Evolutionary conservation across 2,329 filamentous ascomycete species (phyloP), one percentile per base, ranked within the genome.

Genomic region (Colletotrichum sp.): DNA sequence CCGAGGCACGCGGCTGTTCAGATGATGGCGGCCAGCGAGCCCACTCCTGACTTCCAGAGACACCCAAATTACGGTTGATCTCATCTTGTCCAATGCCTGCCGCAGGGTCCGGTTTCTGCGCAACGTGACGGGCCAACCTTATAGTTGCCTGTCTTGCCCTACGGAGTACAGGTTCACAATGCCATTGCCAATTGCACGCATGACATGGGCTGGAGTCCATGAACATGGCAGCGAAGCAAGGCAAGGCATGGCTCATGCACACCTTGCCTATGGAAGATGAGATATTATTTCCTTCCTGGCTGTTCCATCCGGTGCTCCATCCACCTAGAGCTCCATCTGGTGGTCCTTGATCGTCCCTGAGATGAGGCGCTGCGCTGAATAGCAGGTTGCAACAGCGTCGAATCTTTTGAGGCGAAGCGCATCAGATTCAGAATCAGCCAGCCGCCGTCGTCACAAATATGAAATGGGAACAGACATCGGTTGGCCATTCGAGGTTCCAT

Each of bases 1-100:
- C 63, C 66, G 55, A 62, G 63, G 55, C 55, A 34, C 64, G 63
- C 69, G 63, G 26, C 36, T 30, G 72, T 75, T 75, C 72, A 75
- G 72, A 75, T 72, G 72, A 75, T 68, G 69, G 55, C 28, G 62
- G 28, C 30, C 63, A 26, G 30, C 10, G 69, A 44, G 52, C 18
- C 72, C 63, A 62, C 62, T n/a, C 55, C 62, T 28, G 55, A 44
- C 39, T 68, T 30, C 24, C 52, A 24, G 44, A 26, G 32, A 69
- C 30, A 44, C 36, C 39, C 28, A 26, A 72, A 28, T 44, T 63
- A 75, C 34, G 18, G 69, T 72, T 72, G 72, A 59, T 75, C 69
- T 64, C 69, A 68, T 72, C 62, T 72, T 59, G 6, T 68, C 12
- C 15, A 28, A 6, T 68, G 24, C 44, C 44, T 49, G n/a, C 30